Evolutionary conservation across 148 eudicot species (phyloP).

Genomic region (Chenopodium berlandieri): DNA sequence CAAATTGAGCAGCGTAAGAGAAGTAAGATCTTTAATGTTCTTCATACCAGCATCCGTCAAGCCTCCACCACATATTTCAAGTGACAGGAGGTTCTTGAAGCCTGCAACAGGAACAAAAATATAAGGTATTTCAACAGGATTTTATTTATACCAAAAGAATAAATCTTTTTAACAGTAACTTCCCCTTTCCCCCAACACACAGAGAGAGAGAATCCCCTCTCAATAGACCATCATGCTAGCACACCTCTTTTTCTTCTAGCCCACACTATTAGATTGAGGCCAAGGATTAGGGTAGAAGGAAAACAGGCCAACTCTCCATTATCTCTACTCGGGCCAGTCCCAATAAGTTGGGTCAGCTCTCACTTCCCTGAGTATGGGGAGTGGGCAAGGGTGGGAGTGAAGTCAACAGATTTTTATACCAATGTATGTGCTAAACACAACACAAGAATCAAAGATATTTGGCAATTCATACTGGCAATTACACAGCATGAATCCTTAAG

Average conservation of each 20-base stretch:
- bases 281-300: neutral
- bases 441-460: too few relatives aligned
- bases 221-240: neutral
- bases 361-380: neutral
- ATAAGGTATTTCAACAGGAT: neutral
- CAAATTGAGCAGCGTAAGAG: slow-evolving; percentile 73
- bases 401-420: too few relatives aligned
- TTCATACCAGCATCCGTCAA: slow-evolving; percentile 90
- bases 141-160: too few relatives aligned
- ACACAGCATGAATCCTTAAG: neutral
- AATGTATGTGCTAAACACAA: too few relatives aligned
- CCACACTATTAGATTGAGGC: neutral
- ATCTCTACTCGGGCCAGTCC: neutral
- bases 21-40: slow-evolving; percentile 76
- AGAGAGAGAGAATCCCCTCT: neutral
- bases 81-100: slow-evolving; percentile 76
- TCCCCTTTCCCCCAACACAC: too few relatives aligned
- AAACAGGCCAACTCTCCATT: neutral
- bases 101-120: slow-evolving; percentile 33
- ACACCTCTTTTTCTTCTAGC: neutral
- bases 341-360: neutral
- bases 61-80: slow-evolving; percentile 94
- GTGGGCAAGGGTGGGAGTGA: neutral
- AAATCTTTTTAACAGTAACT: too few relatives aligned
- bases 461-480: too few relatives aligned